Evolutionary conservation across 2,329 filamentous ascomycete species (phyloP), one percentile per base, ranked within the genome.

Genomic region (Beauveria scarabaeidicola): DNA sequence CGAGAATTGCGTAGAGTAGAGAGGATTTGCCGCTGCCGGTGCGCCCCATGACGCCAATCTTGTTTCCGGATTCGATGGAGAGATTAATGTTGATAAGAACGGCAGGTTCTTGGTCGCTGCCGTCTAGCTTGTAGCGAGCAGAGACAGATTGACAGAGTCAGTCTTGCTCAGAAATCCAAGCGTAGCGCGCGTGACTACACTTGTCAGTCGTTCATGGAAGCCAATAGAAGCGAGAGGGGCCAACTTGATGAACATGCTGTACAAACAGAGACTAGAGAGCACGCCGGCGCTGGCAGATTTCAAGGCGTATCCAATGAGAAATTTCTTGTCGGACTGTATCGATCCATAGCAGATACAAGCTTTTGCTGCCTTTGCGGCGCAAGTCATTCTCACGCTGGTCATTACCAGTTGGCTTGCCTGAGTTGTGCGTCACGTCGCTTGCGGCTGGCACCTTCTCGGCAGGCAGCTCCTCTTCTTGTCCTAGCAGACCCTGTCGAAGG

Each of bases 11-110:
- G 0, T 88, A 75, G 0, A 86, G 87, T 5, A 89, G 72, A 0
- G 83, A 86, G 0, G 84, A 87, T 71, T 89, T 89, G 47, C 86
- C 86, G 0, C 86, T 85, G 3, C 86, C 86, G 0, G 87, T 89
- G 21, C 87, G 80, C 11, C 87, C 87, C 3, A 89, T 84, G 2
- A 89, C 82, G 25, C 85, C 86, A 21, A 89, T 74, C 7, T 86
- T 77, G 70, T 89, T 80, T 63, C 83, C 83, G 43, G 78, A 75
- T 43, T 82, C 75, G 21, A 88, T 78, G n/a, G 69, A 73, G 70
- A 90, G 89, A 5, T 74, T 81, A 11, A 90, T 73, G 1, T 82
- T 83, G 68, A 84, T 85, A 0, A 90, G 41, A 1, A 38, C 27
- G 5, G 29, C 50, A 9, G 47, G n/a, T 13, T 29, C n/a, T 8